Base-by-base conservation (phyloP, 148 eudicot genomes). In the Chenopodium quinoa region DNA sequence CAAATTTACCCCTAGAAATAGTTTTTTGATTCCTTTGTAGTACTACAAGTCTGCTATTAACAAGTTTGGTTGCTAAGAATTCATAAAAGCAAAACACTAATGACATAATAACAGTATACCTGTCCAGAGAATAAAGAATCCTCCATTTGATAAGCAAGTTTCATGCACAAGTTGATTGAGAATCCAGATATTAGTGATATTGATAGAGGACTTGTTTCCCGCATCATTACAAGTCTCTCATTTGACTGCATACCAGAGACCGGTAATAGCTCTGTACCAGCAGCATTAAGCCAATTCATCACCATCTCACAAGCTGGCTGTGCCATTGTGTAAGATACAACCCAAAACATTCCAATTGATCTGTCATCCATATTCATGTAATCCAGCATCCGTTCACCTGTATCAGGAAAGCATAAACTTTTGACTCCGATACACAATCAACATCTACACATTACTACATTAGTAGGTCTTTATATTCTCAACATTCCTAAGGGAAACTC, bases 291-390 rank as follows among this genome's bases (percentile, higher is more conserved):
- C 98, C 98, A 97, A 85, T 83, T 85, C 91, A 92, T 94, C 88
- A 97, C 95, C 82, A 90, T 89, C 54, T 97, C 98, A 84, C 95
- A 94, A 69, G 99, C 93, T 83, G 95, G 98, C 60, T 90, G 95
- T 70, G 91, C 92, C 98, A 90, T 92, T 52, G 97, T 91, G 85
- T 94, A 92, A 75, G 98, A 92, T 47, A 92, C 93, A 82, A 94
- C 97, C 99, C 99, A 97, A 91, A 94, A 94, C 98, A 97, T 94
- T 81, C 99, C 99, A 79, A 87, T 70, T 52, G 98, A 94, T 83
- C 92, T 90, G 50, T 91, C 97, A 83, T 97, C 99, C 92, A 97
- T 81, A 84, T 88, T 94, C 97, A 89, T 91, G 84, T 91, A 97
- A 86, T 97, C 95, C 82, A 94, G 85, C 89, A 87, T 87, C 50